Evolutionary conservation across 2,329 filamentous ascomycete genomes (phyloP).

Genomic region (Cordyceps tenuipes): DNA sequence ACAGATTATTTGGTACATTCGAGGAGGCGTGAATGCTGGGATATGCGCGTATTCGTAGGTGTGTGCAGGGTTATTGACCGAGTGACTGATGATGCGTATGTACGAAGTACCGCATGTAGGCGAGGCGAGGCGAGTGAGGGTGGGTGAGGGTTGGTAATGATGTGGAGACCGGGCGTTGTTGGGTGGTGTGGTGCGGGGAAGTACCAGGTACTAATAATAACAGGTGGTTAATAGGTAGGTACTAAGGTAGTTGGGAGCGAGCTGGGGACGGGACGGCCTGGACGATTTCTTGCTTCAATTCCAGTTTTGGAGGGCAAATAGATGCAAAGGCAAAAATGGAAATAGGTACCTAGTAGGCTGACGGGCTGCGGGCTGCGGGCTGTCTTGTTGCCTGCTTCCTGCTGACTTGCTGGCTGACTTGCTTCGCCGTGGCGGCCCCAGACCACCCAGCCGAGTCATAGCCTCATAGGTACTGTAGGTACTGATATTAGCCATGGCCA

Average conservation of each 20-base stretch:
- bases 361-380: too few species aligned
- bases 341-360: background rate
- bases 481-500: too few species aligned
- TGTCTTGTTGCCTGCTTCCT: too few species aligned
- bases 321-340: background rate
- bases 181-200: background rate
- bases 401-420: too few species aligned
- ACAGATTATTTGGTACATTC: background rate
- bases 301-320: background rate
- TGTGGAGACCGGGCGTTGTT: slow-evolving; percentile 10
- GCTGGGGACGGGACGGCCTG: background rate
- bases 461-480: too few species aligned
- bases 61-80: background rate
- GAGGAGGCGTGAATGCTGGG: background rate
- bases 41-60: background rate
- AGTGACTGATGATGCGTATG: too few species aligned
- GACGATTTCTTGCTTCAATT: background rate
- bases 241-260: too few species aligned
- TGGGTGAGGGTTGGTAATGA: background rate
- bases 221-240: too few species aligned
- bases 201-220: too few species aligned
- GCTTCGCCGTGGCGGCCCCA: slow-evolving; percentile 3
- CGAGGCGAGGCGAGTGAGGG: background rate
- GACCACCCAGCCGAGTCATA: background rate
- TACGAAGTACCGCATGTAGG: background rate